A percentile compares a stretch with the other conserved stretches of the same genome.
Conservation (phyloP, 306 rosid species). For the Prunus mira region DNA sequence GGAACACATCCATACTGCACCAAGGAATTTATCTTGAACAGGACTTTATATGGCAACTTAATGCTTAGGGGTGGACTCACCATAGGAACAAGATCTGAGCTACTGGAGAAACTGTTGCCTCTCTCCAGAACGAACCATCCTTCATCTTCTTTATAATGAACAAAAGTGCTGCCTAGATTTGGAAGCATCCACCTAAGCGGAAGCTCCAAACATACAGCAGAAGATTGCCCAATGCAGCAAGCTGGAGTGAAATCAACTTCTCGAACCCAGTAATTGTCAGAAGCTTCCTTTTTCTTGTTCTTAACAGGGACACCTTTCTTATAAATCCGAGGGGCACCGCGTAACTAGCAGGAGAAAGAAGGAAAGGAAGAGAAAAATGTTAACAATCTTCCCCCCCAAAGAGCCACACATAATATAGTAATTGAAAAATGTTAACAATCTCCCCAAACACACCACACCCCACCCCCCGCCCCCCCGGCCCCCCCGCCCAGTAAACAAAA, state of each 20-base stretch:
- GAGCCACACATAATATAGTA: not conserved
- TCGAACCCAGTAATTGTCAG: conserved; percentile 25
- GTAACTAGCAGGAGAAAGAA: conserved; percentile 12
- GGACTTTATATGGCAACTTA: conserved; percentile 30
- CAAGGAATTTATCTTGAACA: conserved; percentile 45
- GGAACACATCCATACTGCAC: conserved; percentile 45
- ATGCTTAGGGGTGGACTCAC: conserved; percentile 28
- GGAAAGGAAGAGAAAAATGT: not conserved
- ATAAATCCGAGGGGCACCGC: conserved; percentile 19
- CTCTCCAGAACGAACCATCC: not conserved
- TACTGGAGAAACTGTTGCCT: conserved; percentile 9
- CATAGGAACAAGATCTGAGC: conserved; percentile 31
- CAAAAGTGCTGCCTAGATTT: conserved; percentile 3
- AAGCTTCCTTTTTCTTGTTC: too few relatives aligned
- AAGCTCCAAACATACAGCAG: conserved; percentile 31
- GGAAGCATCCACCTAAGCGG: conserved; percentile 14
- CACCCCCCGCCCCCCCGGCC: too few relatives aligned
- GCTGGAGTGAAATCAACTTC: conserved; percentile 38
- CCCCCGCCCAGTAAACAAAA: too few relatives aligned
- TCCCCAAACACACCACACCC: too few relatives aligned
- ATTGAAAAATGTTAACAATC: too few relatives aligned
- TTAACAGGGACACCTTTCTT: not conserved
- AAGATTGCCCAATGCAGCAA: conserved; percentile 26
- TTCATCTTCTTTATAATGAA: conserved; percentile 24
- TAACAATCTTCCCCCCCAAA: not conserved